Evolutionary conservation across 2,329 filamentous ascomycete genomes (phyloP).

Genomic region (Daldinia sp.): DNA sequence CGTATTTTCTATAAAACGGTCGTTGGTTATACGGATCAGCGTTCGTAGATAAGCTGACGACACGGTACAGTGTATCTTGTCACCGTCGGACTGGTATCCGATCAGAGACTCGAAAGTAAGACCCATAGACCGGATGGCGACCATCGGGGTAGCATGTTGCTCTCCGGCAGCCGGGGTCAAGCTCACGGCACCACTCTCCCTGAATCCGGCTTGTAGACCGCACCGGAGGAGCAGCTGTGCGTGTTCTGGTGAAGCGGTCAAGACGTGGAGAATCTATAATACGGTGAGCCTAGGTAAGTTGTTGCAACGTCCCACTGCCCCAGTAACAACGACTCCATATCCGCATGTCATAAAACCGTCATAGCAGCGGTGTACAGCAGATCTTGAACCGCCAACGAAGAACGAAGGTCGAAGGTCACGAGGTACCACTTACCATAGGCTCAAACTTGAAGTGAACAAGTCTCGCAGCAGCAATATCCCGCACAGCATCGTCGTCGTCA

Average conservation of each 20-base stretch:
- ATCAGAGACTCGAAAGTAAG: slow-evolving; percentile 85
- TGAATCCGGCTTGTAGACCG: slow-evolving; percentile 84
- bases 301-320: neutral
- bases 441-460: slow-evolving; percentile 92
- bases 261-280: slow-evolving; percentile 88
- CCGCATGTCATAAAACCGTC: neutral
- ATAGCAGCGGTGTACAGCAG: slow-evolving; percentile 6
- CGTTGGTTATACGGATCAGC: slow-evolving; percentile 77
- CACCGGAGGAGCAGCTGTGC: slow-evolving; percentile 82
- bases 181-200: slow-evolving; percentile 88
- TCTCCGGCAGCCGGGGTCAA: slow-evolving; percentile 57
- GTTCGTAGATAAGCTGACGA: slow-evolving; percentile 74
- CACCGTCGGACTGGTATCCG: slow-evolving; percentile 65
- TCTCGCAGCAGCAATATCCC: slow-evolving; percentile 55
- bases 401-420: neutral
- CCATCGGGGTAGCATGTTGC: slow-evolving; percentile 70
- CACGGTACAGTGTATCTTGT: slow-evolving; percentile 64
- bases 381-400: neutral
- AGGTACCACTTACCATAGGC: slow-evolving; percentile 77
- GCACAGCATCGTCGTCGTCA: slow-evolving; percentile 20
- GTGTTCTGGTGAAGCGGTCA: slow-evolving; percentile 79
- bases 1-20: slow-evolving; percentile 77
- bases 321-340: neutral
- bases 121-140: slow-evolving; percentile 87
- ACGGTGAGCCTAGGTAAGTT: neutral